Evolutionary conservation across 2,329 filamentous ascomycete species (phyloP), one percentile per base, ranked within the genome.

Genomic region (Stachybotrys echinatus): DNA sequence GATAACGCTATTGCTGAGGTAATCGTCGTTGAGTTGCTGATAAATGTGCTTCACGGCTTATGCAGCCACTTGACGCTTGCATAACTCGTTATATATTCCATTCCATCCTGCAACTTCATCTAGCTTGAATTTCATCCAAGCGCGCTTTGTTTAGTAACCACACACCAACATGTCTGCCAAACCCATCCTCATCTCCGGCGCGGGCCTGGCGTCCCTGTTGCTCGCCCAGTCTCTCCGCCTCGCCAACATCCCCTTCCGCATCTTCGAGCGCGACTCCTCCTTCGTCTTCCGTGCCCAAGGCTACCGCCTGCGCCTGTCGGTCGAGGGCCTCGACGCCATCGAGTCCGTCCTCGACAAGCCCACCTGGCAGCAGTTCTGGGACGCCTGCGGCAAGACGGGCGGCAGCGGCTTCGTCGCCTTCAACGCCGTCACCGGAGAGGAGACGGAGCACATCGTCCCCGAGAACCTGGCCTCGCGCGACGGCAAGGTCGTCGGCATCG

Each of bases 401-500:
- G 81, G 81, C 2, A 58, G 58, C 5, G 82, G 80, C 0, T 75
- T 81, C 52, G 63, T 65, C 1, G 63, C 65, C 0, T 66, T 81
- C 21, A 65, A 85, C 54, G 81, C 80, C 4, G 56, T 76, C 4
- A 83, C 77, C 0, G 81, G 79, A 0, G 72, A 78, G 53, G 58
- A 62, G 23, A 64, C 71, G 7, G 52, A 65, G 21, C 59, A 65
- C 14, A 37, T 42, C 0, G 39, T 54, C 0, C 52, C 59, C 12
- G 65, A 69, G 53, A 63, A 58, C 2, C 65, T 85, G 23, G 50
- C 63, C 0, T 82, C 77, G 17, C 72, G 81, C 19, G 80, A 69
- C 38, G 80, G 77, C 5, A 82, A 84, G 60, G 70, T 81, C 8
- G 73, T 87, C 1, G 83, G 83, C 1, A 83, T 86, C 39, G 74